These are phyloP conservation scores for Rhynchosporium agropyri DNA, from an alignment of 2,329 filamentous ascomycete species.

Conservation along the genomic window DNA sequence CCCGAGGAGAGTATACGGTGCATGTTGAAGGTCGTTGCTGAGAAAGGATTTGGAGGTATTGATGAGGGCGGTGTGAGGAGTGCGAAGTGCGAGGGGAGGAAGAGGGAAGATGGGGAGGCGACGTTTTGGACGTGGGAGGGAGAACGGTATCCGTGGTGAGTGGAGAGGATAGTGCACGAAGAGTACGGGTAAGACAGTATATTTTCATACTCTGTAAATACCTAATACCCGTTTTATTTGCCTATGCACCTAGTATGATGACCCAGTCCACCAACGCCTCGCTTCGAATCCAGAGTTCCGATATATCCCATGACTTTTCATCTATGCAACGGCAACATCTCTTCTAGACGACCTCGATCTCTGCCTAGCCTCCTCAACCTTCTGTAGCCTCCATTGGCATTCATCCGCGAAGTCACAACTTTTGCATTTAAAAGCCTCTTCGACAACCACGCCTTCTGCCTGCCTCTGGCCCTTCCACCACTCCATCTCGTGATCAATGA, in stretches of 20 bases:
- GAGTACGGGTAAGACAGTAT: background rate
- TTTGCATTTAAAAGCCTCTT: conserved; percentile 87
- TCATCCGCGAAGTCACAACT: conserved; percentile 79
- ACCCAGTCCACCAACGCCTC: background rate
- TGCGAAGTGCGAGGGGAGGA: conserved; percentile 12
- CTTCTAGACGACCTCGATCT: conserved; percentile 33
- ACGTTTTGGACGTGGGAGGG: conserved; percentile 37
- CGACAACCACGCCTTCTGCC: conserved; percentile 74
- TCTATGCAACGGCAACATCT: conserved; percentile 21
- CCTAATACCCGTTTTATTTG: background rate
- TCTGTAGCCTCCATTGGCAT: conserved; percentile 76
- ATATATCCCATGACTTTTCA: background rate
- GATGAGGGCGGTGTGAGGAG: conserved; percentile 24
- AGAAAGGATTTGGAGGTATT: conserved; percentile 29
- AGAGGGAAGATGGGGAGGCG: conserved; percentile 27
- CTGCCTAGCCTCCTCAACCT: conserved; percentile 60
- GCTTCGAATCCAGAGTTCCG: background rate
- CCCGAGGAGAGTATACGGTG: conserved; percentile 29
- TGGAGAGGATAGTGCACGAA: background rate
- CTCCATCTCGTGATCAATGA: conserved; percentile 70
- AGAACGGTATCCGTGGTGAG: conserved; percentile 31
- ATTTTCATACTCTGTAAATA: conserved; percentile 11
- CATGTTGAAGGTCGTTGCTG: conserved; percentile 29
- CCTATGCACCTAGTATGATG: background rate
- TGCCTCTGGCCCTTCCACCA: conserved; percentile 84